Evolutionary conservation across 768 basidiomycete species (phyloP).

Genomic region (Dentipellis sp.): DNA sequence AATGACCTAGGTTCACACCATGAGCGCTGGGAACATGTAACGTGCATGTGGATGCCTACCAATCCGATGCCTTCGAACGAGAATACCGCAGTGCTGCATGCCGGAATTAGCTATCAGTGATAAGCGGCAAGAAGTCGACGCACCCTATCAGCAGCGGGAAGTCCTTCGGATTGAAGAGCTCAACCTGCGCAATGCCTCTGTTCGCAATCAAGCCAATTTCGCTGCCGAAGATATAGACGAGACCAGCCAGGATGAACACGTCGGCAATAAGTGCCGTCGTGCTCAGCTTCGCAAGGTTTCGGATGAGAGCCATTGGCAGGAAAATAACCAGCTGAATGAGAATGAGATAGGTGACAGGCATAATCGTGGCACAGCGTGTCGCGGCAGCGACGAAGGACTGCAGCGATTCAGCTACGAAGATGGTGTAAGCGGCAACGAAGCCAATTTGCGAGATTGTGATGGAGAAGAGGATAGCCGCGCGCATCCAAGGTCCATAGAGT

Average conservation of each 20-base stretch:
- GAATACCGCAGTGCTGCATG: slow-evolving; percentile 83
- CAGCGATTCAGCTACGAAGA: slow-evolving; percentile 91
- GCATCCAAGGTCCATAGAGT: slow-evolving; percentile 91
- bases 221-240: slow-evolving; percentile 81
- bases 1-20: slow-evolving; percentile 46
- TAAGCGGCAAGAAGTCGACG: neutral
- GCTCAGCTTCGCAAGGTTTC: slow-evolving; percentile 92
- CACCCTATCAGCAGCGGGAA: slow-evolving; percentile 92
- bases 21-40: neutral
- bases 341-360: slow-evolving; percentile 76
- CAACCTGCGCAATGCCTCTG: slow-evolving; percentile 68
- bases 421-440: slow-evolving; percentile 86
- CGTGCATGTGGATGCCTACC: slow-evolving; percentile 30
- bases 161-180: slow-evolving; percentile 80
- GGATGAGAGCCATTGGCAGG: slow-evolving; percentile 80
- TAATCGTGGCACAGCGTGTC: slow-evolving; percentile 58
- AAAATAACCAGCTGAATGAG: slow-evolving; percentile 77
- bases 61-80: slow-evolving; percentile 97
- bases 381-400: slow-evolving; percentile 81
- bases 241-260: slow-evolving; percentile 85
- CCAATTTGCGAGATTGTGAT: slow-evolving; percentile 87
- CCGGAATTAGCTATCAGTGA: slow-evolving; percentile 1
- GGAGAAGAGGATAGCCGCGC: slow-evolving; percentile 77
- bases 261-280: slow-evolving; percentile 90
- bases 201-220: slow-evolving; percentile 63